These are phyloP conservation scores for Teratosphaeria nubilosa DNA, from an alignment of 2,329 filamentous ascomycete genomes.

Conservation along the genomic window DNA sequence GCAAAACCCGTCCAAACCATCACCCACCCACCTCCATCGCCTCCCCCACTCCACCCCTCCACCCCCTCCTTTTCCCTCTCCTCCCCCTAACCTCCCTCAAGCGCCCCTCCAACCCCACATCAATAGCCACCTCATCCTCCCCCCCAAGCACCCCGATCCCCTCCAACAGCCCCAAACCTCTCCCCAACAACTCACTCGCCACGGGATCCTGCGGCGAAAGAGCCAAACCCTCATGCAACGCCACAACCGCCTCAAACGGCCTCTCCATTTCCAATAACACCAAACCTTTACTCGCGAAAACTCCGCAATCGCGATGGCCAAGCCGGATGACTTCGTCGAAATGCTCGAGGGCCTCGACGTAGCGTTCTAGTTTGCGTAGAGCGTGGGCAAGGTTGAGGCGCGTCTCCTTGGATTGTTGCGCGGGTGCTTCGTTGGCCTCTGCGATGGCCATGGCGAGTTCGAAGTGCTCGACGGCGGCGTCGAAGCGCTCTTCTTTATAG, in stretches of 20 bases:
- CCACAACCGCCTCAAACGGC: conserved; percentile 66
- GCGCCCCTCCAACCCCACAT: conserved; percentile 2
- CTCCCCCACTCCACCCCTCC: neutral
- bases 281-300: conserved; percentile 75
- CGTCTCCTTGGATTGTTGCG: conserved; percentile 71
- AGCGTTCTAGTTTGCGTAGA: conserved; percentile 60
- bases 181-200: conserved; percentile 66
- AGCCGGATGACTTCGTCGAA: conserved; percentile 82
- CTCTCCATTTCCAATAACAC: conserved; percentile 69
- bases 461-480: conserved; percentile 69
- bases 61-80: neutral
- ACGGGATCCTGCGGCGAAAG: conserved; percentile 71
- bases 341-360: conserved; percentile 61
- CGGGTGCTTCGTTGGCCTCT: conserved; percentile 41
- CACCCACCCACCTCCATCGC: neutral
- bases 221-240: conserved; percentile 75
- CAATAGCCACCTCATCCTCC: conserved; percentile 29
- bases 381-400: conserved; percentile 86
- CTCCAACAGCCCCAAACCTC: conserved; percentile 56
- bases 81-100: neutral
- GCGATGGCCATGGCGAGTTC: conserved; percentile 59
- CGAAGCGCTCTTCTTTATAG: conserved; percentile 76
- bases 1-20: too few species aligned
- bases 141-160: conserved; percentile 38
- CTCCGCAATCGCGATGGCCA: conserved; percentile 62